Evolutionary conservation across 495 filamentous ascomycete genomes (phyloP).

Genomic region (Evansstolkia leycettana): DNA sequence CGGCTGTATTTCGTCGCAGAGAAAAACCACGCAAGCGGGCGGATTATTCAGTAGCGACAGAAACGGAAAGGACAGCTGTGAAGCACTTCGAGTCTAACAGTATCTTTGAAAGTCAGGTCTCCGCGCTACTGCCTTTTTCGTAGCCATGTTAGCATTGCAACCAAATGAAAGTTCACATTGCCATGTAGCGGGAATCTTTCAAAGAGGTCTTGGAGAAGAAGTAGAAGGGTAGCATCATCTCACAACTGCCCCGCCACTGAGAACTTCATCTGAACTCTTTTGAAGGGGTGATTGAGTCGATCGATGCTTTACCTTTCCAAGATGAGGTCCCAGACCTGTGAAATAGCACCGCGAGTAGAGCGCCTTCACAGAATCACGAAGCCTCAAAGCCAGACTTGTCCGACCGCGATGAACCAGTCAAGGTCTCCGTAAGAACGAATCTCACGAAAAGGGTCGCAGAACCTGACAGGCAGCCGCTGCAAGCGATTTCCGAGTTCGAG

Average conservation of each 20-base stretch:
- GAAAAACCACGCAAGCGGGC: too few species aligned
- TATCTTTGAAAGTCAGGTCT: slow-evolving; percentile 11
- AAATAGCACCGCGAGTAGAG: slow-evolving; percentile 11
- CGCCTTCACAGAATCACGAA: slow-evolving; percentile 16
- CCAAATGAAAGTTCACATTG: not conserved
- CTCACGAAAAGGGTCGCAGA: slow-evolving; percentile 32
- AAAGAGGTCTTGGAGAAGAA: not conserved
- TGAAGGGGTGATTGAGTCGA: slow-evolving; percentile 3
- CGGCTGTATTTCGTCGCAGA: slow-evolving; percentile 18
- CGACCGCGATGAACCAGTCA: slow-evolving; percentile 37
- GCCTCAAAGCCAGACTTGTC: slow-evolving; percentile 24
- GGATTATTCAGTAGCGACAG: not conserved
- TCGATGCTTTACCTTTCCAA: slow-evolving; percentile 28
- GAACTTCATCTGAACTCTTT: slow-evolving; percentile 2
- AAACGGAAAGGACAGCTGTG: not conserved
- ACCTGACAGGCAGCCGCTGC: slow-evolving; percentile 19
- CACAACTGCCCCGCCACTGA: slow-evolving; percentile 1
- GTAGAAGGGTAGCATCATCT: slow-evolving; percentile 1
- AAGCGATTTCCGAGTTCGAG: too few species aligned
- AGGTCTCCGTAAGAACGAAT: slow-evolving; percentile 33
- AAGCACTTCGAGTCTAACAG: not conserved
- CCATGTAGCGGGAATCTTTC: not conserved
- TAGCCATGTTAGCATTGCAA: slow-evolving; percentile 21
- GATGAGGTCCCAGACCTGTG: slow-evolving; percentile 6
- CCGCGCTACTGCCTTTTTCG: slow-evolving; percentile 15